Base-by-base conservation (phyloP, 225 moss, liverwort and hornwort species). In the Bryoerythrophyllum caledonicum region DNA sequence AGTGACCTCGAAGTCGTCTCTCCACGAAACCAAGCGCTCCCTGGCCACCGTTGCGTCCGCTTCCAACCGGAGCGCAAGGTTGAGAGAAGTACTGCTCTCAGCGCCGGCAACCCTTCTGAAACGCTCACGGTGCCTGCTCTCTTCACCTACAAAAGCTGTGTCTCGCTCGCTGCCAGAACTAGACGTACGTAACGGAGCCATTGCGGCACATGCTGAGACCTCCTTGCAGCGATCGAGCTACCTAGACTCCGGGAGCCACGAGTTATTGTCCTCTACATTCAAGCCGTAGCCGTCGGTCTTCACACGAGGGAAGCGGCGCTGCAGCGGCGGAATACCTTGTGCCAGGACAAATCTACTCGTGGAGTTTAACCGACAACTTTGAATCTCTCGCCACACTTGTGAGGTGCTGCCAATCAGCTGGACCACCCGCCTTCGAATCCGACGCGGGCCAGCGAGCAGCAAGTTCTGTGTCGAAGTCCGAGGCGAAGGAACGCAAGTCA, bases 61-160 rank as follows among this genome's bases (percentile, higher is more conserved):
- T 65, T 75, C 55, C 57, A 68, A 57, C 6, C 78, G 23, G 8
- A 72, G 55, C 20, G 65, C 17, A 28, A 75, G 79, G 75, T 44
- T 66, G 15, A 57, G 64, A n/a, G n/a, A n/a, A 49, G 63, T 23
- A 30, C 26, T 44, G 44, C 44, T 20, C 21, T 6, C 60, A 7
- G 11, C 27, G 30, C 11, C 23, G 20, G 17, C 20, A 60, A 16
- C 17, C 15, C 11, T 35, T 74, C 57, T 26, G 24, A 35, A 65
- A 19, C 23, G 55, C 55, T 72, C 76, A 62, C 73, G 73, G 30
- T 41, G 43, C 72, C 44, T 46, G 32, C n/a, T 73, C 37, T 35
- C 55, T 4, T 68, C 68, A 13, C 68, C 63, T 12, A 10, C 67
- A 26, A 52, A 38, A 38, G 9, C 17, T 48, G 48, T 40, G 25